Percentiles rank a stretch among this genome's conserved stretches.
These are phyloP conservation scores for Eudorina sp. DNA, from an alignment of 139 green algal species.

Conservation along the genomic window DNA sequence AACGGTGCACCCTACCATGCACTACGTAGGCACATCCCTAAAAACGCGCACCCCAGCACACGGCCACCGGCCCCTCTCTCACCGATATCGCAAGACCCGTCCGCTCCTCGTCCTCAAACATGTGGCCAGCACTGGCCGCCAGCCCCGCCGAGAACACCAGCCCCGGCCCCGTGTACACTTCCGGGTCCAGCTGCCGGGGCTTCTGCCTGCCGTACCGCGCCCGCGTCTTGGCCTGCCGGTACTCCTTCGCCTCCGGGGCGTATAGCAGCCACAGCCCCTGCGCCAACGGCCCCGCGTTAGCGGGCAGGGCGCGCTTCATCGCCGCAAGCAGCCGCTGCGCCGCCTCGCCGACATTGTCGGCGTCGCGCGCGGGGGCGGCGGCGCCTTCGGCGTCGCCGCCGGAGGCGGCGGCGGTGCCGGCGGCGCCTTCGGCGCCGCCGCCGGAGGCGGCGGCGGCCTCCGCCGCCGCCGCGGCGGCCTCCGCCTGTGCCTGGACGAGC, in stretches of 20 bases:
- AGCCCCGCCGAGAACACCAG: neutral
- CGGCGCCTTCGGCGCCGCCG: neutral
- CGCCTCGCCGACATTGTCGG: neutral
- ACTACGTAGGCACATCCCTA: too few relatives aligned
- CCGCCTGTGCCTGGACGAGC: neutral
- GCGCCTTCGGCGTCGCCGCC: too few relatives aligned
- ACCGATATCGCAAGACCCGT: neutral
- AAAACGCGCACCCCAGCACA: too few relatives aligned
- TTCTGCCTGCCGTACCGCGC: neutral
- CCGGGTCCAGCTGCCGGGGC: neutral
- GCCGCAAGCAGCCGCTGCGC: neutral
- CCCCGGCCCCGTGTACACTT: neutral
- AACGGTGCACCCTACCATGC: too few relatives aligned
- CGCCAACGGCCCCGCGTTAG: neutral
- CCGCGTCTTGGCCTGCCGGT: neutral
- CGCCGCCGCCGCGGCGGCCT: neutral
- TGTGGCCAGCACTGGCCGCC: neutral
- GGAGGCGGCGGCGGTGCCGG: neutral
- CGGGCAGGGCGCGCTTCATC: neutral
- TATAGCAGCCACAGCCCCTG: neutral
- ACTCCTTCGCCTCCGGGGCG: neutral
- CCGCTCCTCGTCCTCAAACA: slow-evolving; percentile 11
- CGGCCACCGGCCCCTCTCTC: neutral
- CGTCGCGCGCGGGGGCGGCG: too few relatives aligned
- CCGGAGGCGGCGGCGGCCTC: neutral